Conservation (phyloP, 768 basidiomycete genomes). For the Termitomyces sp. region DNA sequence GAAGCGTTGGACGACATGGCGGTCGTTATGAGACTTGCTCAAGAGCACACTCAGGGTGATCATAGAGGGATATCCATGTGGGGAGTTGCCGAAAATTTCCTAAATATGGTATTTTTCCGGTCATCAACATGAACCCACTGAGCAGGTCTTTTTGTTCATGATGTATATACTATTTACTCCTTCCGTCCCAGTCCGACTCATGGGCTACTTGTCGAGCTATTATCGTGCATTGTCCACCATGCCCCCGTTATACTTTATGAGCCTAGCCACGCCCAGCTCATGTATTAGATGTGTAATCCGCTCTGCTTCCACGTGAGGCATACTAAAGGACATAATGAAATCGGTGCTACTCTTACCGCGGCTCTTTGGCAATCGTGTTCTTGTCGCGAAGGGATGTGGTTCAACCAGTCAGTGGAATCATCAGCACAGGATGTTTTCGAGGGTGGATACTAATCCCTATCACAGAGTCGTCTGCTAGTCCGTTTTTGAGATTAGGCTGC, state of each 20-base stretch:
- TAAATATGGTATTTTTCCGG: neutral
- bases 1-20: slow-evolving; percentile 24
- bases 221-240: neutral
- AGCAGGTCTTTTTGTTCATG: neutral
- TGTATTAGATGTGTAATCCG: neutral
- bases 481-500: neutral
- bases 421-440: neutral
- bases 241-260: neutral
- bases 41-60: neutral
- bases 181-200: neutral
- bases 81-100: neutral
- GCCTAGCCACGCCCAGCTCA: neutral
- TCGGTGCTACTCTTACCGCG: neutral
- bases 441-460: neutral
- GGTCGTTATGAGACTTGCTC: slow-evolving; percentile 14
- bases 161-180: neutral
- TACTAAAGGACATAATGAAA: neutral
- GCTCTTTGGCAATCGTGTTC: neutral
- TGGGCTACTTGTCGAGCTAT: neutral
- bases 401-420: neutral
- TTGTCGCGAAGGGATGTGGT: neutral
- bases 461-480: neutral
- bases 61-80: neutral
- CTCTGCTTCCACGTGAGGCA: neutral
- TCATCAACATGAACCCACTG: slow-evolving; percentile 1